phyloP scores from a whole-genome alignment of 2,329 filamentous ascomycete genomes.

The Alternaria alternata region DNA sequence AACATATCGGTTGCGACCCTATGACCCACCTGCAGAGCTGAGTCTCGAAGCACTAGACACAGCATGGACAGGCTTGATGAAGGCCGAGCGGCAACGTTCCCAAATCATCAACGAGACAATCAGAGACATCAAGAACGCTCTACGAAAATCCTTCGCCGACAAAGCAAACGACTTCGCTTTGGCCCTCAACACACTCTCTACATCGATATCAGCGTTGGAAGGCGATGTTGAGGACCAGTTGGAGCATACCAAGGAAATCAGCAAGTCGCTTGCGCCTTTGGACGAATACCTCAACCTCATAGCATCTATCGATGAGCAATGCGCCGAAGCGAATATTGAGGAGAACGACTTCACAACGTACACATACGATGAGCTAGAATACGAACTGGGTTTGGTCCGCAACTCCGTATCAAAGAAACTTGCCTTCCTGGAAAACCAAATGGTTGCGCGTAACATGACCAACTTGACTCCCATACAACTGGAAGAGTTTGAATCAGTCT shows the following conservation, averaged over 20 bases:
- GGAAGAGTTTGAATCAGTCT: conserved; percentile 98
- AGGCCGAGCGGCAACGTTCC: conserved; percentile 85
- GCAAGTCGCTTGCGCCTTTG: conserved; percentile 85
- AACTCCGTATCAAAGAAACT: conserved; percentile 95
- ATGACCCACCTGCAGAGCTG: conserved; percentile 86
- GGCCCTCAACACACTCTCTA: conserved; percentile 90
- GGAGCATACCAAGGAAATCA: conserved; percentile 83
- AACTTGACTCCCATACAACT: conserved; percentile 98
- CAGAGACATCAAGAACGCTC: conserved; percentile 95
- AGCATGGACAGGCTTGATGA: conserved; percentile 81
- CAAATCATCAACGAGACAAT: conserved; percentile 98
- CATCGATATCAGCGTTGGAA: conserved; percentile 95
- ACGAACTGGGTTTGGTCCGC: conserved; percentile 91
- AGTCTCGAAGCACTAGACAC: conserved; percentile 81
- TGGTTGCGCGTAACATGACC: conserved; percentile 98
- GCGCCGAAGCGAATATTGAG: conserved; percentile 95
- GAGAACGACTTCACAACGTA: conserved; percentile 99
- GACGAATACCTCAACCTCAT: conserved; percentile 91
- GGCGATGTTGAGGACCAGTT: conserved; percentile 96
- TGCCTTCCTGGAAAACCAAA: conserved; percentile 96
- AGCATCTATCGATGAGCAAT: conserved; percentile 84
- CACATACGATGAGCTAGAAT: conserved; percentile 93
- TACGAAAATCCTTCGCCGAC: conserved; percentile 92
- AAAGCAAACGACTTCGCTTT: conserved; percentile 98
- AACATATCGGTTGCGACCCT: conserved; percentile 89